Evolutionary conservation across 352 stramenopile species (phyloP).

Genomic region (Globisporangium abappressorium): DNA sequence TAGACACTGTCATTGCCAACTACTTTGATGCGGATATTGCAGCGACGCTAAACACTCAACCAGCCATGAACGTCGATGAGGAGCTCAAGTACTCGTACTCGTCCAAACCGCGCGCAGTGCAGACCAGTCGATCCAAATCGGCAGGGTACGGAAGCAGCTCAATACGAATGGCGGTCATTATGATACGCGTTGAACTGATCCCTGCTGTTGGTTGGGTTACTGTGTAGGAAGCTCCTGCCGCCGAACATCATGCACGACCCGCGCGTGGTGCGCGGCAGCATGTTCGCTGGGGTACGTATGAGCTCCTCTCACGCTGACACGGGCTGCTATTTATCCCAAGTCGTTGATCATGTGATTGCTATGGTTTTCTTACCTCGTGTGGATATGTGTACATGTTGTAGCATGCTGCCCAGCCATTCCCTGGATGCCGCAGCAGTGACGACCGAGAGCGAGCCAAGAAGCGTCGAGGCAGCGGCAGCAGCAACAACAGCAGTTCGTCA

Average conservation of each 20-base stretch:
- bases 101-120: constrained; percentile 69
- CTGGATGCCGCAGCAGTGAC: constrained; percentile 15
- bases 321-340: neutral
- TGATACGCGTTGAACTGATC: neutral
- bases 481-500: neutral
- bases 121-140: constrained; percentile 55
- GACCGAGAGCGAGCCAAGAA: constrained; percentile 39
- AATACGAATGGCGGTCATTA: neutral
- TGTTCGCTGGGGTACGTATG: constrained; percentile 60
- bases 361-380: too few relatives aligned
- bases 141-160: constrained; percentile 14
- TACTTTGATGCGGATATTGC: neutral
- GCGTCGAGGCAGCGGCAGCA: constrained; percentile 15
- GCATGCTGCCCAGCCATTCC: constrained; percentile 12
- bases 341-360: too few relatives aligned
- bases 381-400: neutral
- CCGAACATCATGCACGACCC: constrained; percentile 81
- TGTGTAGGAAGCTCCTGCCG: constrained; percentile 25
- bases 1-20: neutral
- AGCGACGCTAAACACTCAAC: neutral
- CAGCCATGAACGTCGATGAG: constrained; percentile 36
- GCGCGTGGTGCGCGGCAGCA: constrained; percentile 54
- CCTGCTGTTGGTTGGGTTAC: neutral
- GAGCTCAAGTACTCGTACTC: constrained; percentile 78
- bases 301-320: neutral